A percentile compares a stretch with the other conserved stretches of the same genome.
Evolutionary conservation across 73 alveolate genomes (phyloP).

Genomic region (Breviolum minutum): DNA sequence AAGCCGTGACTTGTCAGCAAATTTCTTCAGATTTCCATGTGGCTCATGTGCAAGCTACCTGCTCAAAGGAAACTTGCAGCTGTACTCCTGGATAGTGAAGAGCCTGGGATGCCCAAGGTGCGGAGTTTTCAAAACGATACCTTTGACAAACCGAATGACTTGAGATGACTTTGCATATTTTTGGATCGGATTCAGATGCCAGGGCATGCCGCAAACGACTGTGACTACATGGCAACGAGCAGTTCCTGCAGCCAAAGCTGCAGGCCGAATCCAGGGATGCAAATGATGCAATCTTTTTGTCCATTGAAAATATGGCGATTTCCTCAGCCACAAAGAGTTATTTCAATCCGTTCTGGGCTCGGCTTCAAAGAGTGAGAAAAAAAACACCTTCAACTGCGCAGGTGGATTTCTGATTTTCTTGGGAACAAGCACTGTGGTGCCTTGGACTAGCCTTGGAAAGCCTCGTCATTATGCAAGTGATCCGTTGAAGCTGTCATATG

Average conservation of each 20-base stretch:
- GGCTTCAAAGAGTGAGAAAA: background rate
- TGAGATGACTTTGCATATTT: background rate
- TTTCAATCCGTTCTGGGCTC: background rate
- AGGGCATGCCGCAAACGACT: conserved; percentile 34
- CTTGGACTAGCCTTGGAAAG: background rate
- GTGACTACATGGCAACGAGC: conserved; percentile 47
- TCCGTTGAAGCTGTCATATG: too few species aligned
- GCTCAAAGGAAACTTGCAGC: conserved; percentile 21
- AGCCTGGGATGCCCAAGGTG: background rate
- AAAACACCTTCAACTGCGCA: background rate
- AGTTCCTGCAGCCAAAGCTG: conserved; percentile 20
- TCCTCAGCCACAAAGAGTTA: background rate
- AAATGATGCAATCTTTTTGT: too few species aligned
- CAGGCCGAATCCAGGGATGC: background rate
- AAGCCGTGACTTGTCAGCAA: conserved; percentile 8
- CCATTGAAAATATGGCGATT: too few species aligned
- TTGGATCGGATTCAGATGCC: background rate
- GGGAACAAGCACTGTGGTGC: conserved; percentile 23
- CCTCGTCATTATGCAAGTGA: background rate
- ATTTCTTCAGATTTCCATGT: background rate
- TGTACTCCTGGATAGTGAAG: conserved; percentile 7
- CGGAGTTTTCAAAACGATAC: background rate
- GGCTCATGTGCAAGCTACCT: background rate
- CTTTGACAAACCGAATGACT: background rate
- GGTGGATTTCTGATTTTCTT: conserved; percentile 27